Base-by-base conservation (phyloP, 495 filamentous ascomycete species). In the Penicillium atrosanguineum region DNA sequence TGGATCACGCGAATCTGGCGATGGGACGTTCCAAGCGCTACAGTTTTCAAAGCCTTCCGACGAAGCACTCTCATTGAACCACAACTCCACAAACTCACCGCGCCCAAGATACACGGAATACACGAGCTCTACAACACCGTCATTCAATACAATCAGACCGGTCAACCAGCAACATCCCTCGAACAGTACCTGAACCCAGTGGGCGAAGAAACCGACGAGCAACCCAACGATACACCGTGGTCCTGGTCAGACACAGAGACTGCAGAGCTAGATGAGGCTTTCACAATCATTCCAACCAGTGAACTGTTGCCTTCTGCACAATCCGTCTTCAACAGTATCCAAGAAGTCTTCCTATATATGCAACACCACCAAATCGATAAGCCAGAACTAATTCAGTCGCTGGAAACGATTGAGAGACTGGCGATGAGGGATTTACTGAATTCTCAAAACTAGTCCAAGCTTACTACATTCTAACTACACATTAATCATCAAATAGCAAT, bases 1-100 rank as follows among this genome's bases (percentile, higher is more conserved):
- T 57, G 50, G 45, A 37, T 40, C 23, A 57, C 55, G 4, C 28
- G 23, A 3, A 48, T 29, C n/a, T 57, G 55, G 55, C 55, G 55
- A n/a, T 16, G 51, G 23, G 50, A 48, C 15, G 16, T 57, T 1
- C 8, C 21, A n/a, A 48, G 48, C 19, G 26, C 19, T 0, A 44
- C 50, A 5, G 44, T 57, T 3, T 52, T 53, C 31, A 57, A 48
- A 28, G 37, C 37, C 0, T 57, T 57, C 25, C 34, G 50, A 26
- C 52, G 43, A 41, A 53, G 44, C 38, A 48, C 37, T 12, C 21
- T 57, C 6, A 18, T 53, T 5, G 28, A 51, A 4, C 43, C 41
- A 0, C 48, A 37, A 36, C 34, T 50, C 2, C 18, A 45, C 1
- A 46, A 39, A 2, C 23, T 50, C 20, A n/a, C 31, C 7, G 29